Conservation (phyloP, 2,329 filamentous ascomycete genomes). For the Shiraia bambusicola region DNA sequence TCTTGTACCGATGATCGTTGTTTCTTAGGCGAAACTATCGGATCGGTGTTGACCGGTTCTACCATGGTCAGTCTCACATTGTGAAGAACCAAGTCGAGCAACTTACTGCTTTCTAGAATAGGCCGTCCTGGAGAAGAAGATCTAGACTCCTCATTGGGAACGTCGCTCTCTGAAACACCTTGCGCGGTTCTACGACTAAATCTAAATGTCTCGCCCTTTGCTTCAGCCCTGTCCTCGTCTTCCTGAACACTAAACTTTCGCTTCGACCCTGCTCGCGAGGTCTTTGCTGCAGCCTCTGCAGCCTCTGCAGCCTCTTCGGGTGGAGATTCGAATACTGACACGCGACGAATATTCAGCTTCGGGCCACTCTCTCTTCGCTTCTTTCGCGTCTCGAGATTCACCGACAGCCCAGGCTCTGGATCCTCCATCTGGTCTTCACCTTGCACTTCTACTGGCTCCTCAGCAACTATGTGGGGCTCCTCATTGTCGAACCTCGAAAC, state of each 20-base stretch:
- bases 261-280: slow-evolving; percentile 53
- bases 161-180: slow-evolving; percentile 19
- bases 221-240: slow-evolving; percentile 45
- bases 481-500: slow-evolving; percentile 55
- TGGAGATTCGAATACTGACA: slow-evolving; percentile 48
- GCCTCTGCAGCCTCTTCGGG: slow-evolving; percentile 29
- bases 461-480: slow-evolving; percentile 49
- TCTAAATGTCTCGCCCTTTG: slow-evolving; percentile 47
- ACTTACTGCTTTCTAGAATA: slow-evolving; percentile 48
- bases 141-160: slow-evolving; percentile 16
- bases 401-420: slow-evolving; percentile 43
- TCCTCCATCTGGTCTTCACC: slow-evolving; percentile 38
- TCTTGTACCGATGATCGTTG: slow-evolving; percentile 31
- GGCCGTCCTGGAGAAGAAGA: slow-evolving; percentile 31
- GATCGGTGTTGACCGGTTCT: slow-evolving; percentile 56
- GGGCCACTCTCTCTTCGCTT: slow-evolving; percentile 55
- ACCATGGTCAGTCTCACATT: slow-evolving; percentile 17
- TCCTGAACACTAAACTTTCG: slow-evolving; percentile 59
- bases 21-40: slow-evolving; percentile 46
- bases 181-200: slow-evolving; percentile 46
- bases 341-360: slow-evolving; percentile 46
- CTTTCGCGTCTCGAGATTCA: slow-evolving; percentile 55
- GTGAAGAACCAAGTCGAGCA: slow-evolving; percentile 1
- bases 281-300: slow-evolving; percentile 14
- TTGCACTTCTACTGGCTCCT: slow-evolving; percentile 22